Conservation (phyloP, 176 grass and related monocot genomes). For the Dactylis glomerata region DNA sequence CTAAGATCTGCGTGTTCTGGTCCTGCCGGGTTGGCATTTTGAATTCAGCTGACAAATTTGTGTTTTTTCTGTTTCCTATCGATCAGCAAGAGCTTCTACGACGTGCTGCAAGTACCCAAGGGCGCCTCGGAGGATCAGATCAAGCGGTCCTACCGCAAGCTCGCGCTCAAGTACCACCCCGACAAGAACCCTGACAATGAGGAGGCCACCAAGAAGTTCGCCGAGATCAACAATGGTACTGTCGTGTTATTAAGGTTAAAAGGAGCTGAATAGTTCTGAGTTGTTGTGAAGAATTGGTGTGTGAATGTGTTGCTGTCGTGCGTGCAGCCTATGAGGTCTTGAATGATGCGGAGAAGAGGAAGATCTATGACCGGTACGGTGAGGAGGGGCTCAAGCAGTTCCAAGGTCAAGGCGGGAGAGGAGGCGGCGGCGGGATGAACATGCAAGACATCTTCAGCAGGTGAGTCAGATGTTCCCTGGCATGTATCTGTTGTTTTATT, state of each 20-base stretch:
- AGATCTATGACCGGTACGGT: slow-evolving; percentile 88
- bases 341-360: slow-evolving; percentile 92
- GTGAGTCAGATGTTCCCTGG: slow-evolving; percentile 27
- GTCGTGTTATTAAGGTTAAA: background rate
- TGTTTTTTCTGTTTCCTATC: background rate
- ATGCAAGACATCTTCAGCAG: slow-evolving; percentile 89
- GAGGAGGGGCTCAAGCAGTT: slow-evolving; percentile 96
- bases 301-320: background rate
- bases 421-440: slow-evolving; percentile 82
- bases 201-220: slow-evolving; percentile 86
- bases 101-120: slow-evolving; percentile 84
- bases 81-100: slow-evolving; percentile 92
- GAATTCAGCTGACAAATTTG: background rate
- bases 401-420: slow-evolving; percentile 55
- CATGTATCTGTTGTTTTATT: background rate
- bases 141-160: slow-evolving; percentile 96
- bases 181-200: slow-evolving; percentile 94
- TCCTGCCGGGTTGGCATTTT: background rate
- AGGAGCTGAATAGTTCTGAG: background rate
- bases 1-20: slow-evolving; percentile 3
- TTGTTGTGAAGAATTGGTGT: background rate
- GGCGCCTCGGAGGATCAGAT: slow-evolving; percentile 96
- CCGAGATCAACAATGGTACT: slow-evolving; percentile 95
- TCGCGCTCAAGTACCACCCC: slow-evolving; percentile 94
- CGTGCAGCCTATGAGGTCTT: slow-evolving; percentile 82